phyloP scores from a whole-genome alignment of 768 basidiomycete genomes.

The Leccinum pellstonianum region DNA sequence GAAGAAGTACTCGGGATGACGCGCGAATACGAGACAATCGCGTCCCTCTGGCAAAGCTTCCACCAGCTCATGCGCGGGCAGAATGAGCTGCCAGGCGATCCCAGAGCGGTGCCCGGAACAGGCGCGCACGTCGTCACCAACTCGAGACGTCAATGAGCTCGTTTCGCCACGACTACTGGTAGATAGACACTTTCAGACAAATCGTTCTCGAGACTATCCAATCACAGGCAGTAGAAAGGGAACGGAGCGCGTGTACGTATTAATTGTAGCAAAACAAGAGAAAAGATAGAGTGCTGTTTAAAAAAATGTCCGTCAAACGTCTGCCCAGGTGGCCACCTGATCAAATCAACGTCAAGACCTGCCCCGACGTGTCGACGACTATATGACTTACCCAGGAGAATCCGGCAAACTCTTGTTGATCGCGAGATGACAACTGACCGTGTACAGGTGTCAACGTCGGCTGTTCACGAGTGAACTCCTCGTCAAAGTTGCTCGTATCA shows the following conservation, averaged over 20 bases:
- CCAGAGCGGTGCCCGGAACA: constrained; percentile 57
- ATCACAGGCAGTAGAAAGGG: constrained; percentile 35
- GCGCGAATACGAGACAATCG: constrained; percentile 87
- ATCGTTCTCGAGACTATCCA: constrained; percentile 36
- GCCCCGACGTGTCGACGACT: not conserved
- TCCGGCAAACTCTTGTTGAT: constrained; percentile 95
- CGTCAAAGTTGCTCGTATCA: constrained; percentile 92
- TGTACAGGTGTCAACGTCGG: constrained; percentile 98
- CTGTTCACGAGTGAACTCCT: constrained; percentile 95
- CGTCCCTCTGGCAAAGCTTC: constrained; percentile 79
- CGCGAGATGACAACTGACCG: constrained; percentile 82
- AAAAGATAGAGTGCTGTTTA: constrained; percentile 27
- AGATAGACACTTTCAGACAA: constrained; percentile 16
- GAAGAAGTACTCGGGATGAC: constrained; percentile 94
- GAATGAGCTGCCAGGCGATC: constrained; percentile 30
- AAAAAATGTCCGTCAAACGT: constrained; percentile 39
- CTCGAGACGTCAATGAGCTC: constrained; percentile 24
- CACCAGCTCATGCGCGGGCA: constrained; percentile 70
- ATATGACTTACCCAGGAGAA: constrained; percentile 80
- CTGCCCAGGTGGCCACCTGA: constrained; percentile 55
- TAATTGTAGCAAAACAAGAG: constrained; percentile 35
- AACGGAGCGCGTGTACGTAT: constrained; percentile 29
- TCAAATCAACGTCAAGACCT: not conserved
- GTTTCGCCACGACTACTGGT: constrained; percentile 4
- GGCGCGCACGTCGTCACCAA: constrained; percentile 60